Conservation (phyloP, 495 filamentous ascomycete genomes). For the Thozetella sp. region DNA sequence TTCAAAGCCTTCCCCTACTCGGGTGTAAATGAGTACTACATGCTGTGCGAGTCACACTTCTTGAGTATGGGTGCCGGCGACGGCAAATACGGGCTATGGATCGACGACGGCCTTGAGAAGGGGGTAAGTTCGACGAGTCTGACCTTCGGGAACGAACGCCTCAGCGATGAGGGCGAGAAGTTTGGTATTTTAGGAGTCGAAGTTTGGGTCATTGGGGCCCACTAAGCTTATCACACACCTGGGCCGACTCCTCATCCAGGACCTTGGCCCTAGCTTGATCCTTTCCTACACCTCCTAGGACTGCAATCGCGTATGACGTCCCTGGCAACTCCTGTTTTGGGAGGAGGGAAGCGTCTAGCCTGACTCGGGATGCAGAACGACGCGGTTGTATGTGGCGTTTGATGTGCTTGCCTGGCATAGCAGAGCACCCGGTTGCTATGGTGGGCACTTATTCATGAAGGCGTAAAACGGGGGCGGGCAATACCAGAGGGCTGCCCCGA, state of each 20-base stretch:
- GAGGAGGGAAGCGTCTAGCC: too few relatives aligned
- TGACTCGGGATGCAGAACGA: too few relatives aligned
- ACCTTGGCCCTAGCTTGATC: neutral
- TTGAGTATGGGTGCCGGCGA: constrained; percentile 85
- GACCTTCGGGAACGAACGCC: constrained; percentile 93
- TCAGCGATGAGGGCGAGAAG: constrained; percentile 93
- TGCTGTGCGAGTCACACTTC: constrained; percentile 86
- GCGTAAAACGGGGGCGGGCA: too few relatives aligned
- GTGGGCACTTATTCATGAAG: too few relatives aligned
- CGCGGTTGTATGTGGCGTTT: too few relatives aligned
- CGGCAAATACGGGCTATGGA: constrained; percentile 90
- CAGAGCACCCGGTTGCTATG: too few relatives aligned
- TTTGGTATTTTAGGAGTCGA: constrained; percentile 93
- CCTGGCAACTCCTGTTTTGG: too few relatives aligned
- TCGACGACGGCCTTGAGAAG: constrained; percentile 84
- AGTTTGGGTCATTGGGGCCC: constrained; percentile 75
- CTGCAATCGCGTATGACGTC: too few relatives aligned
- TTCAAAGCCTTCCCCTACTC: constrained; percentile 98
- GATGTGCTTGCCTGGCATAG: too few relatives aligned
- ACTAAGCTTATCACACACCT: neutral
- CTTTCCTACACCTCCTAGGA: too few relatives aligned
- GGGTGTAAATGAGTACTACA: constrained; percentile 94
- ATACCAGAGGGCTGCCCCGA: too few relatives aligned
- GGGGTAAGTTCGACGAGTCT: constrained; percentile 80
- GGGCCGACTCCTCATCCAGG: neutral